phyloP scores from a whole-genome alignment of 345 rosid species.

The Pseudoturritis turrita region DNA sequence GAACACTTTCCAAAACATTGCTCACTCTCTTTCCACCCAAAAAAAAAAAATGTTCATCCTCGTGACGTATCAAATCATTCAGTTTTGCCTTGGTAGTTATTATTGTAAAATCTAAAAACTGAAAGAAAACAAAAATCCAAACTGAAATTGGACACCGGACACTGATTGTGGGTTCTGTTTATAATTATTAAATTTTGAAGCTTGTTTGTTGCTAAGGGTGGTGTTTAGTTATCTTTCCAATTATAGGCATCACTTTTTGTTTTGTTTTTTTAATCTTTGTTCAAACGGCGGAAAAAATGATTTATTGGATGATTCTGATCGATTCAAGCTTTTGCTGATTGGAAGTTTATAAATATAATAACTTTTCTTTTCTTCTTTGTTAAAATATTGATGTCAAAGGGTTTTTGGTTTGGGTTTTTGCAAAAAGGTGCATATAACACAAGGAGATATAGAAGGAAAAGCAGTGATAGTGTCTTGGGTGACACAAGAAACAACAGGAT shows the following conservation, averaged over 20 bases:
- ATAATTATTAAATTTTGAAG: neutral
- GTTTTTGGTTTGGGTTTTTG: conserved; percentile 19
- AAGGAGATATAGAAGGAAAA: conserved; percentile 71
- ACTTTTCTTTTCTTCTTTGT: neutral
- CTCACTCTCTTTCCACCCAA: too few species aligned
- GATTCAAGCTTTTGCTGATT: neutral
- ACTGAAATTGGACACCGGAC: too few species aligned
- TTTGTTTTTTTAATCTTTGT: neutral
- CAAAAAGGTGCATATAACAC: conserved; percentile 64
- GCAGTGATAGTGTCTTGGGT: conserved; percentile 89
- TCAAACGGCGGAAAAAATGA: neutral
- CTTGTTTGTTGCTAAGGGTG: too few species aligned
- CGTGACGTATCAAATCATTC: too few species aligned
- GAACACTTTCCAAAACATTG: too few species aligned
- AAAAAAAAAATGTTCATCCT: too few species aligned
- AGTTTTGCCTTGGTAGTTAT: too few species aligned
- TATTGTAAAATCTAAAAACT: too few species aligned
- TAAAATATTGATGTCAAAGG: neutral
- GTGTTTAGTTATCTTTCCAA: neutral
- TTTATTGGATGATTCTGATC: neutral
- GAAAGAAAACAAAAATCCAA: too few species aligned
- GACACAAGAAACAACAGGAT: conserved; percentile 54
- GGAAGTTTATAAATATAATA: neutral
- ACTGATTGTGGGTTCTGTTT: neutral
- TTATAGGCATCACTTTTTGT: neutral